Conservation (phyloP, 768 basidiomycete genomes). For the Lenzites betulinus region DNA sequence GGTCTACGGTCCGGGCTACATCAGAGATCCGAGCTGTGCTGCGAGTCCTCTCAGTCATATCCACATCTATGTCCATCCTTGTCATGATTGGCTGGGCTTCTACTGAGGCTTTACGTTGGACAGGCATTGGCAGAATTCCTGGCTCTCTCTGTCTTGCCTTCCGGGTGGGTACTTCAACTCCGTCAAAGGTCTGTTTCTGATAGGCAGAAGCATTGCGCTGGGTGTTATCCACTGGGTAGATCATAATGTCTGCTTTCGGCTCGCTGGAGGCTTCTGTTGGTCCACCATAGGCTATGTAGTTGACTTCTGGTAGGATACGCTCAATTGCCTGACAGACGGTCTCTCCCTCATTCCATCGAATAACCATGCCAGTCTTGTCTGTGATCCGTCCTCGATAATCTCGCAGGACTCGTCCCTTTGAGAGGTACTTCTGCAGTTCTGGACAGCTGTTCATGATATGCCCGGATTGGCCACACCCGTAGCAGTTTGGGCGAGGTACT, state of each 20-base stretch:
- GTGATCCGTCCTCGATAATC: neutral
- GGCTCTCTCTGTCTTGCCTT: neutral
- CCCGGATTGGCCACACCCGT: no score
- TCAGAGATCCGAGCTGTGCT: neutral
- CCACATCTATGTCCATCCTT: neutral
- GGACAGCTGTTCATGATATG: no score
- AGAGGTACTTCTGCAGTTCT: neutral
- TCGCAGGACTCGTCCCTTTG: neutral
- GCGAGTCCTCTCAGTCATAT: neutral
- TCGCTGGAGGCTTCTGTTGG: neutral
- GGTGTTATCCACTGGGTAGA: neutral
- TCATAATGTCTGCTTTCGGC: neutral
- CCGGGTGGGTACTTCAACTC: no score
- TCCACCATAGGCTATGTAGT: neutral
- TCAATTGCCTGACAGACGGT: neutral
- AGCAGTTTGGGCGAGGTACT: no score
- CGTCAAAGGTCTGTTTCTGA: neutral
- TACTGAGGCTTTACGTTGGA: neutral
- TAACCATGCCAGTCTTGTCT: neutral
- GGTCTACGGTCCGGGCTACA: no score
- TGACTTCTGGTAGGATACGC: no score
- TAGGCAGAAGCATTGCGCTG: neutral
- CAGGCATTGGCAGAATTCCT: neutral
- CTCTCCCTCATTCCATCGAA: slow-evolving; percentile 3
- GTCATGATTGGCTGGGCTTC: neutral